These are phyloP conservation scores for Rhizoctonia solani DNA, from an alignment of 1,284 basidiomycete species.

Conservation along the genomic window DNA sequence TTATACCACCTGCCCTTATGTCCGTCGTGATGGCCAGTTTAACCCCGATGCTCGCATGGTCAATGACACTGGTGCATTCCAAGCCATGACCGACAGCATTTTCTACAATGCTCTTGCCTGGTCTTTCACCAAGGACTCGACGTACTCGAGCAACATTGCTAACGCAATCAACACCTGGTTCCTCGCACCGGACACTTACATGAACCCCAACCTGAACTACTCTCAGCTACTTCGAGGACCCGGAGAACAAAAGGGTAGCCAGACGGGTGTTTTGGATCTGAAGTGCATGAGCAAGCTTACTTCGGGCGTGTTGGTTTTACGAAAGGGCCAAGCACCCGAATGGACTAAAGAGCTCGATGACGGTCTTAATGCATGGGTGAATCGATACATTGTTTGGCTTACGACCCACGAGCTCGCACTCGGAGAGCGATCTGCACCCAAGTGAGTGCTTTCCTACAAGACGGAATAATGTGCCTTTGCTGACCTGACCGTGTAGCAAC, in stretches of 20 bases:
- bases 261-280: conserved; percentile 43
- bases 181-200: conserved; percentile 44
- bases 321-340: conserved; percentile 36
- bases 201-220: conserved; percentile 48
- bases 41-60: conserved; percentile 46
- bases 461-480: neutral
- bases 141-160: conserved; percentile 37
- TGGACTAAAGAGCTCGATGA: conserved; percentile 41
- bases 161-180: conserved; percentile 43
- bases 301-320: conserved; percentile 41
- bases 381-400: conserved; percentile 42
- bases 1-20: conserved; percentile 15
- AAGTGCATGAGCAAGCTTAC: conserved; percentile 42
- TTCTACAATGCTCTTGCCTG: conserved; percentile 46
- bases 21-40: conserved; percentile 43
- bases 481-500: conserved; percentile 37
- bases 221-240: conserved; percentile 46
- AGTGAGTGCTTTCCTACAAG: conserved; percentile 34
- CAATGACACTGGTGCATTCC: conserved; percentile 44
- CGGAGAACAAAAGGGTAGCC: conserved; percentile 36
- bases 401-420: conserved; percentile 40
- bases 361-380: conserved; percentile 41
- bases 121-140: conserved; percentile 42
- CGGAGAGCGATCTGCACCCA: conserved; percentile 41
- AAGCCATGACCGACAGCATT: conserved; percentile 44